Evolutionary conservation across 2,329 filamentous ascomycete genomes (phyloP), one percentile per base, ranked within the genome.

Genomic region (Berkeleyomyces basicola): DNA sequence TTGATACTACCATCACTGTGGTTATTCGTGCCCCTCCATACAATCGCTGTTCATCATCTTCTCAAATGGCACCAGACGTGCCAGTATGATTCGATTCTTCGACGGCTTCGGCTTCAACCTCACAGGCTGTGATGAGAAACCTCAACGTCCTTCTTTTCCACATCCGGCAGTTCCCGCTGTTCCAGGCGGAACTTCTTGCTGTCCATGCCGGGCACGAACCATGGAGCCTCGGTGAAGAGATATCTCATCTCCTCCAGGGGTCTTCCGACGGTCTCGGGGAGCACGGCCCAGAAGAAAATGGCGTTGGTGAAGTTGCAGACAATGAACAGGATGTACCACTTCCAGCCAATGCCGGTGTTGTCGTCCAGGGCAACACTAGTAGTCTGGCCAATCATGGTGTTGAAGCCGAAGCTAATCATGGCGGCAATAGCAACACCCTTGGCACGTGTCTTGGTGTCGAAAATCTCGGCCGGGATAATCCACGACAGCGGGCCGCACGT

Each of bases 361-460:
- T 73, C 70, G 6, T 72, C 71, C 49, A 79, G 74, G 3, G 77
- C 77, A 2, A 82, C 81, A 2, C 80, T 80, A 0, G 84, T 88
- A 7, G 84, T 79, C 70, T 70, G 68, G 1, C 84, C 84, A 63
- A 88, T 88, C 80, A 88, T 82, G 39, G 85, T 88, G 73, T 88
- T 88, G 75, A 87, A 89, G 1, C 86, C 86, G 71, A 87, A 90
- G 9, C 79, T 83, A 0, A 75, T 78, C 85, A 89, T 88, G 4
- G 84, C 87, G 0, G 85, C 85, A 66, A 90, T 82, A 1, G 84
- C 85, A 1, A 90, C 86, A 67, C 86, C 87, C 74, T 88, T 88
- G 61, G 82, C 78, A 46, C 87, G 80, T 0, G 86, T 90, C 65
- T 84, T 81, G 2, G 85, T 90, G 72, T 90, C 87, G 73, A 90